Base-by-base conservation (phyloP, 2,329 filamentous ascomycete species). In the Leptographium radiaticola region DNA sequence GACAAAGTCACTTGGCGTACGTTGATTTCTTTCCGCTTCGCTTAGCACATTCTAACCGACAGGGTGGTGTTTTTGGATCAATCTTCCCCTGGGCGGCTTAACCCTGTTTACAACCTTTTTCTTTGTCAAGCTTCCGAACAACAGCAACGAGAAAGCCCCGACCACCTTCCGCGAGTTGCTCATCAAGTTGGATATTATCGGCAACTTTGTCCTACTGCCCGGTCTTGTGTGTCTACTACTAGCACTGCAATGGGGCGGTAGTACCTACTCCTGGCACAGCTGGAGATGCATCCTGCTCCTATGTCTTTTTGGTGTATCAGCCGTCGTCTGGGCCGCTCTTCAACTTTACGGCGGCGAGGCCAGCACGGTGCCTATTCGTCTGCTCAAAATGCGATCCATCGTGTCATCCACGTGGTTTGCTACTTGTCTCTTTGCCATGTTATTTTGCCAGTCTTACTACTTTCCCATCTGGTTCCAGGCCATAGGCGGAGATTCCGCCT, bases 401-500 rank as follows among this genome's bases (percentile, higher is more conserved):
- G 58, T 63, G 18, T 61, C 65, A 0, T 64, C 62, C 0, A 60
- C 63, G 10, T 60, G 66, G 42, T 67, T 66, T 49, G 62, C 65
- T 30, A 67, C 71, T 44, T 65, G 68, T 42, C 9, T 38, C 7
- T 66, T 70, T 43, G 66, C 64, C 1, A 60, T 64, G 0, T 64
- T 64, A 0, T 20, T 64, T 30, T 44, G 57, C 7, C 49, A 57
- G 8, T 44, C 61, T n/a, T 64, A 63, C 53, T 63, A 58, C 55
- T 52, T 62, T 52, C 66, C 66, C 9, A 63, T 68, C 50, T 68
- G 66, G 66, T 68, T 81, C 68, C 78, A 81, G 66, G 75, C 77
- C 6, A 75, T 79, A 12, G 72, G 79, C 60, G 70, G 70, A 12
- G 72, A 74, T 25, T 68, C 67, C 48, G 73, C 79, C 1, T 68